These are phyloP conservation scores for Botryotinia narcissicola DNA, from an alignment of 2,329 filamentous ascomycete species.

Conservation along the genomic window DNA sequence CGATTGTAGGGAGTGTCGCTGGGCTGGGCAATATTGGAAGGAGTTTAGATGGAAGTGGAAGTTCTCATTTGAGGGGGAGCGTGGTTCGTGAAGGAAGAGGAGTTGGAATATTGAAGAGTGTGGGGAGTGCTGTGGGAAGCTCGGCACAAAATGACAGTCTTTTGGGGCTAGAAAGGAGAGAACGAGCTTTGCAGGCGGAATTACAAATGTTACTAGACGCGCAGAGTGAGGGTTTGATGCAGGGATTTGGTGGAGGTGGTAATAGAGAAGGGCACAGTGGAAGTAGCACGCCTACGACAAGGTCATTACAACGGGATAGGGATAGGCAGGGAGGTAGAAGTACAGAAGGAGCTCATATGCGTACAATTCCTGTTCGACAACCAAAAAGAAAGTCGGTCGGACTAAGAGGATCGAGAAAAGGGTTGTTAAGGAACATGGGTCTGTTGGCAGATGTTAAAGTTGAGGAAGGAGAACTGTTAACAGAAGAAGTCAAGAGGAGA, in stretches of 20 bases:
- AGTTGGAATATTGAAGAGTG: neutral
- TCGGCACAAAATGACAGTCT: constrained; percentile 35
- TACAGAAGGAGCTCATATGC: constrained; percentile 27
- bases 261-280: constrained; percentile 39
- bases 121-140: neutral
- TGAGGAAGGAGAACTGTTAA: constrained; percentile 63
- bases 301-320: constrained; percentile 24
- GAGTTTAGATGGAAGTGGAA: constrained; percentile 5
- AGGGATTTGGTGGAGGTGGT: constrained; percentile 31
- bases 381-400: constrained; percentile 53
- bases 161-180: constrained; percentile 46
- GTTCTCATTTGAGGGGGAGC: neutral
- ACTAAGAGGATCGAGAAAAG: constrained; percentile 61
- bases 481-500: constrained; percentile 54
- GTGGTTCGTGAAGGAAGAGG: neutral
- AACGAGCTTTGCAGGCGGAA: constrained; percentile 54
- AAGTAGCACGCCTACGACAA: constrained; percentile 32
- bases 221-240: constrained; percentile 49
- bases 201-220: constrained; percentile 58
- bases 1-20: constrained; percentile 31
- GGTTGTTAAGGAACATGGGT: constrained; percentile 61
- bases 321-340: constrained; percentile 23
- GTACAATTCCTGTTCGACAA: constrained; percentile 60
- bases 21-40: neutral
- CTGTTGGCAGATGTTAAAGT: constrained; percentile 64